Base-by-base conservation (phyloP, 257 asterid species). In the Scutellaria minor region DNA sequence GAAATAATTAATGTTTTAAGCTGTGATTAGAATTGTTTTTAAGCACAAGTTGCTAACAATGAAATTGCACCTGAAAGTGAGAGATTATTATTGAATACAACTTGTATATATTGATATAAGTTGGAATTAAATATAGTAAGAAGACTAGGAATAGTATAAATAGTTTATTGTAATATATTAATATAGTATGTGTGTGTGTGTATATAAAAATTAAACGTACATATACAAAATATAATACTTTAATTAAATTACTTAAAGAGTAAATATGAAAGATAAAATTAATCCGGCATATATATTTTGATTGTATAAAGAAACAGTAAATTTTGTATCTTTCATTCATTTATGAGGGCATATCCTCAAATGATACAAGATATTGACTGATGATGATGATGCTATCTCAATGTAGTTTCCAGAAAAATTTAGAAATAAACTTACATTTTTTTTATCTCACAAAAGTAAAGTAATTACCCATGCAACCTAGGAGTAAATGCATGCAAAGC, bases 401-500 rank as follows among this genome's bases (percentile, higher is more conserved):
- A 12, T 24, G 68, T 76, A 71, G 60, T 64, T 42, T 61, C 64
- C 57, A 37, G n/a, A 67, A 75, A 63, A 62, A 20, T 7, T 5
- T 9, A 69, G 44, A 65, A 64, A 22, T 24, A 14, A 53, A 69
- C 53, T 46, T 59, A 71, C 68, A 76, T 31, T 11, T 39, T 56
- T 15, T 73, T 27, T 5, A 52, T 64, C 59, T 59, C 39, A 58
- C 64, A 66, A 31, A 64, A 15, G 70, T 77, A 51, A 75, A 27
- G 44, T 1, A 57, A 14, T 10, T 2, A 47, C 45, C 57, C 72
- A 69, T 68, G 79, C 79, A 68, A 40, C 39, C 57, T n/a, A 56
- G 67, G 53, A 78, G 70, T 63, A 74, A 77, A 74, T 77, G 76
- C 85, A 74, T 70, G 82, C 82, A 70, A 69, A 76, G 2, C 53